Percentiles rank a stretch among this genome's conserved stretches.
These are phyloP conservation scores for Scheffersomyces illinoinensis DNA, from an alignment of 1,139 yeast genomes.

Conservation along the genomic window DNA sequence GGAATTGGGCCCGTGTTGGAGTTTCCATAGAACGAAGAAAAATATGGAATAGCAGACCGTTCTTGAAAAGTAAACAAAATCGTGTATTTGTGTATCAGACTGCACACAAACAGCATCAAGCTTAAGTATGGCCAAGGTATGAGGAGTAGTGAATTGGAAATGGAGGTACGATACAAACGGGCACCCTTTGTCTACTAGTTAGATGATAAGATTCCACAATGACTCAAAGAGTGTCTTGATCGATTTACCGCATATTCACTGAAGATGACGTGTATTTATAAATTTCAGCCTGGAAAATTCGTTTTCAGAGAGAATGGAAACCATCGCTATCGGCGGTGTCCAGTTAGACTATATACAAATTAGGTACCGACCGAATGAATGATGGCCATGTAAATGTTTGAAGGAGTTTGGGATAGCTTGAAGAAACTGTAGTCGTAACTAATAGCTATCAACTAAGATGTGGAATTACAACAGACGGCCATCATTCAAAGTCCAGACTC, in stretches of 20 bases:
- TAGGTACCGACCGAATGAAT: not conserved
- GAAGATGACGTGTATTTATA: not conserved
- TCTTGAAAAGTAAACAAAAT: not conserved
- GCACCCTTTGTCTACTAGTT: not conserved
- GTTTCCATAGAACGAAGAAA: not conserved
- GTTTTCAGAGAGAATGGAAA: not conserved
- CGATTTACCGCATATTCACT: not conserved
- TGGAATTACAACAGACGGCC: not conserved
- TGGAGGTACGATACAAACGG: not conserved
- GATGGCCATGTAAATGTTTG: not conserved
- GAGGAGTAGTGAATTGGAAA: not conserved
- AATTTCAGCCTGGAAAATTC: not conserved
- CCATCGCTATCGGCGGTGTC: not conserved
- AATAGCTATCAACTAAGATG: not conserved
- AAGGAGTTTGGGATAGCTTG: not conserved
- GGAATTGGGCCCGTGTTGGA: not conserved
- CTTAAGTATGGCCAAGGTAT: not conserved
- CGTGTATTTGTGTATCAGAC: not conserved
- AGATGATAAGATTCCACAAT: not conserved
- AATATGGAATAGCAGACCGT: not conserved
- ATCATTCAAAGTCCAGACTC: not conserved
- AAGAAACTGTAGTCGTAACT: not conserved
- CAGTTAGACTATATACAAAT: not conserved
- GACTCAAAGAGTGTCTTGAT: not conserved
- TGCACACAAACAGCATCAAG: not conserved